Evolutionary conservation across 2,329 filamentous ascomycete species (phyloP), one percentile per base, ranked within the genome.

Genomic region (Botryosphaeria agaves): DNA sequence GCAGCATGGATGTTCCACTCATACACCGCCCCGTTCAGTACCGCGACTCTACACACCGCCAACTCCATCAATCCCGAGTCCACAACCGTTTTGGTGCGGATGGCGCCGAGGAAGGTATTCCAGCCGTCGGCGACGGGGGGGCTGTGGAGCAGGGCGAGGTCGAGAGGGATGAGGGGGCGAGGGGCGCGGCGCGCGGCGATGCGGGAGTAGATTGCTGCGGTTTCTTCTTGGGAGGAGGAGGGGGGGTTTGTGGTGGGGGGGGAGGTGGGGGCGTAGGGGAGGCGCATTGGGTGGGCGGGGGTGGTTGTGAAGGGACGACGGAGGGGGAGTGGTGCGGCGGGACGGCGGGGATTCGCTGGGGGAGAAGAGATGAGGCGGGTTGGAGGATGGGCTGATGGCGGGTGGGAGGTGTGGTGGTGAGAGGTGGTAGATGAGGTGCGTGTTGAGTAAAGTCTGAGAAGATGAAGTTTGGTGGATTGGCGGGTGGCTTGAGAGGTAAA

Each of bases 1-100:
- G 81, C 81, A 11, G 73, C 74, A 48, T 92, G 83, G 32, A 81
- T 70, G 20, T 59, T 67, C 82, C 80, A 91, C 52, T 92, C 83
- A 52, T 84, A 91, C 72, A 77, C 82, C 2, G 83, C 83, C 12
- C 65, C 54, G 53, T 91, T 92, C 43, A 82, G 66, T 11, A 77
- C 73, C 8, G 83, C 83, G 9, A 91, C 78, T 29, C 82, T 69
- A 44, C 72, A 82, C 42, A 92, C 85, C 39, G 79, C 76, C 12
- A 85, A 61, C 59, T 92, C 82, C 40, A 79, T 72, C 31, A 83
- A 46, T 41, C 51, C 49, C 3, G 55, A 49, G 3, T 61, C 45
- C 3, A 71, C 51, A 8, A 55, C 60, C 5, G 64, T 71, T 34
- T 54, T 49, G 2, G 61, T 66, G 26, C 67, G 62, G 26, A 72